A percentile compares a stretch with the other conserved stretches of the same genome.
These are phyloP conservation scores for Ustilago crameri DNA, from an alignment of 1,284 basidiomycete genomes.

Conservation along the genomic window DNA sequence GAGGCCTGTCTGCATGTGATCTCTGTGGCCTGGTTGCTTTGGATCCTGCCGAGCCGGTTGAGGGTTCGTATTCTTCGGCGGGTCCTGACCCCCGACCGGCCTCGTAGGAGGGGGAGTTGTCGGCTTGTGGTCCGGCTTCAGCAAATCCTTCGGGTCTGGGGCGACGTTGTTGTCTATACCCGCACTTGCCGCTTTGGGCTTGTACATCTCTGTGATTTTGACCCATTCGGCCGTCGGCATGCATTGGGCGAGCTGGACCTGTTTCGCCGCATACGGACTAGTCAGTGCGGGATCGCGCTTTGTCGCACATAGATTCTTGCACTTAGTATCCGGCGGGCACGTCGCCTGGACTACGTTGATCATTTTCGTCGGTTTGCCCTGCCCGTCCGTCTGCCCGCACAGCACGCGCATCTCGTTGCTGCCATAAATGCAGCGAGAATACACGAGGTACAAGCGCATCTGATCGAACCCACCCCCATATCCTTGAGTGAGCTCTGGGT, in stretches of 20 bases:
- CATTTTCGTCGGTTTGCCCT: slow-evolving; percentile 10
- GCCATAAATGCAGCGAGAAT: slow-evolving; percentile 26
- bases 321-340: slow-evolving; percentile 22
- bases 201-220: slow-evolving; percentile 23
- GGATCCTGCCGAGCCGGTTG: neutral
- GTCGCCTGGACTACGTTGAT: slow-evolving; percentile 21
- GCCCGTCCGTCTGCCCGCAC: slow-evolving; percentile 16
- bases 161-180: neutral
- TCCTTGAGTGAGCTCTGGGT: slow-evolving; percentile 24
- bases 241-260: slow-evolving; percentile 36
- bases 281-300: slow-evolving; percentile 19
- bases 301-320: slow-evolving; percentile 37
- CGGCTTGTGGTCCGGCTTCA: no score
- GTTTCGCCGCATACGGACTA: slow-evolving; percentile 20
- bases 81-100: no score
- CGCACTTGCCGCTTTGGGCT: slow-evolving; percentile 3
- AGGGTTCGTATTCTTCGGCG: no score
- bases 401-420: slow-evolving; percentile 22
- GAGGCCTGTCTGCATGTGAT: no score
- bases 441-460: slow-evolving; percentile 28
- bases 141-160: neutral
- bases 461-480: slow-evolving; percentile 24
- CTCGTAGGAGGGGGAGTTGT: no score
- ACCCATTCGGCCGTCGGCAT: slow-evolving; percentile 8
- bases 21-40: neutral